Base-by-base conservation (phyloP, 371 early-diverging fungal genomes). In the Mortierella sp. region DNA sequence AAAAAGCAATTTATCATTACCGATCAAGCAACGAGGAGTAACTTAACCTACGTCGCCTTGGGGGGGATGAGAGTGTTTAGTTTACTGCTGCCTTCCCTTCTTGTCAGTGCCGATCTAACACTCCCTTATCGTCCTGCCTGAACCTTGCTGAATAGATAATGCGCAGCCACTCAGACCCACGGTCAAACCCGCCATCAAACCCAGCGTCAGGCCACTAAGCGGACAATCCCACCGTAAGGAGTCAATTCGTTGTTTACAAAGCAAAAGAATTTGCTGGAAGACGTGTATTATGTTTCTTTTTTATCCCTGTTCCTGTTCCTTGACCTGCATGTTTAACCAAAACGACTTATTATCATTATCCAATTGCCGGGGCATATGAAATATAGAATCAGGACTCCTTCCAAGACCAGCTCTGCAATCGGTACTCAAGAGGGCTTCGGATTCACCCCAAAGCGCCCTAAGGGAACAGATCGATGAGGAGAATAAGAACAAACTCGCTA, bases 391-490 rank as follows among this genome's bases (percentile, higher is more conserved):
- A 26, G 26, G 40, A 6, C 72, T 64, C 1, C 72, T 61, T 28
- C 78, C 73, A 28, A 69, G 73, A n/a, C 78, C 64, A 48, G 37
- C 31, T 67, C 76, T 75, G 21, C 77, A 84, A 4, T 79, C 81
- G n/a, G 77, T 57, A 9, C 73, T 78, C 44, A 72, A 61, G 50
- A 75, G 78, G 70, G 59, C 67, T 0, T 40, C 75, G 21, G 82
- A 77, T 61, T 53, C 69, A 28, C 70, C 78, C 26, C 77, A 75
- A 50, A 71, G 43, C 75, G 73, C 74, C 34, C 69, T 74, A 64
- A 80, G 77, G 82, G 84, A 78, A 13, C 90, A 88, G 70, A 89
- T 90, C 70, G 88, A 93, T 71, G 89, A 89, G 6, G 94, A 95
- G 55, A 95, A 95, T 81, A 71, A 86, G 16, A 48, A 79, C 21